Base-by-base conservation (phyloP, 352 stramenopile genomes). In the Phytophthora pini region DNA sequence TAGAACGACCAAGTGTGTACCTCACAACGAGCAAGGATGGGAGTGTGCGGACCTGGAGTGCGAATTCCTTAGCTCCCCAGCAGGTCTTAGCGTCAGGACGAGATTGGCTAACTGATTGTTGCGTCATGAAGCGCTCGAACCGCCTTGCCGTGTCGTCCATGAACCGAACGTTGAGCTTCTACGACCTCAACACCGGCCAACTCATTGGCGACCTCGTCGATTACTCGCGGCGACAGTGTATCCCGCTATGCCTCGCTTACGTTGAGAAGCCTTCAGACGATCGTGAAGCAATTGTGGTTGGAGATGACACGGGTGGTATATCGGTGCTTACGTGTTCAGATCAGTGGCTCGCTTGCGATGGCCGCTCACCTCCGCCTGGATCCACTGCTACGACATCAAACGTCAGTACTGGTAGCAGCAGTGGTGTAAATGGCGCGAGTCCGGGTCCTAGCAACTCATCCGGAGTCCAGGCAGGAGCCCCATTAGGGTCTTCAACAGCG, bases 51-150 rank as follows among this genome's bases (percentile, higher is more conserved):
- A 93, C 84, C 24, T 93, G 84, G 84, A 93, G 86, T 65, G 73
- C 72, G 2, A 80, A 88, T 52, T 90, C 82, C 15, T 65, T 93
- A 51, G 77, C 77, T 31, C 80, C 82, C 11, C 84, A 91, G 70
- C 83, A 71, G 38, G 69, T 84, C 8, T 58, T 93, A 22, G 74
- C 81, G 11, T 91, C 79, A 6, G 79, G 82, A 11, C 84, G 84
- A 44, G 86, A 93, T 66, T 94, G 85, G 85, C 70, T 95, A 40
- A 94, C 85, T 0, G 84, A 93, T 54, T 87, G 76, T 54, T 87
- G 79, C 40, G 77, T 91, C 49, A 95, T 95, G 87, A 82, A 84
- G 44, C 76, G 81, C 22, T 93, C 82, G 8, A 94, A 95, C 56
- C 84, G 86, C 0, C 65, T 95, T n/a, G 86, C 84, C 0, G 78